A percentile compares a stretch with the other conserved stretches of the same genome.
Evolutionary conservation across 2,329 filamentous ascomycete species (phyloP).

Genomic region (Fusarium clavum): DNA sequence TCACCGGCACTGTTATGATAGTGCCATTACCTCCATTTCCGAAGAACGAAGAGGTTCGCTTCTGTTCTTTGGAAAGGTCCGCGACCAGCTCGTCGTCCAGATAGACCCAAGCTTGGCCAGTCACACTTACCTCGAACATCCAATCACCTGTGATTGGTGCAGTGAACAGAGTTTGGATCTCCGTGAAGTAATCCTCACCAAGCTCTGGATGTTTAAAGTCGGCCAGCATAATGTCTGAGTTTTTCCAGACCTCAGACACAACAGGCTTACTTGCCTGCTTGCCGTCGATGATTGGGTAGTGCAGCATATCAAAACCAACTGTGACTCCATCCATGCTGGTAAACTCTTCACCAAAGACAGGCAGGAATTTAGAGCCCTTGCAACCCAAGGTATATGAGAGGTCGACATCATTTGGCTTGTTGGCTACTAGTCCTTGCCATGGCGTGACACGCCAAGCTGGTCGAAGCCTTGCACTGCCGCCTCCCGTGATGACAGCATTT

Average conservation of each 20-base stretch:
- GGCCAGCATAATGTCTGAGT: constrained; percentile 9
- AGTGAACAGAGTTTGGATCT: background rate
- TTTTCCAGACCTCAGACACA: background rate
- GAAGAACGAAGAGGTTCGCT: constrained; percentile 3
- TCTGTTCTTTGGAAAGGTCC: constrained; percentile 2
- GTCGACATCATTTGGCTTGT: background rate
- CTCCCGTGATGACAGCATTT: constrained; percentile 18
- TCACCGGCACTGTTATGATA: background rate
- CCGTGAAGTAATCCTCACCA: background rate
- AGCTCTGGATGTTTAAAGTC: constrained; percentile 1
- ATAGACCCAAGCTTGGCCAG: constrained; percentile 7
- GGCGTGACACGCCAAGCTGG: constrained; percentile 30
- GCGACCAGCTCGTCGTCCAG: background rate
- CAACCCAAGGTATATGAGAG: background rate
- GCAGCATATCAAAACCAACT: background rate
- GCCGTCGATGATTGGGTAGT: background rate
- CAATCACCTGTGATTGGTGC: background rate
- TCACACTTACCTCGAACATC: background rate
- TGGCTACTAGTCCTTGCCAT: background rate
- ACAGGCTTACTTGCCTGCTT: constrained; percentile 5
- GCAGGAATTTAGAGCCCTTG: constrained; percentile 2
- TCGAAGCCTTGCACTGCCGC: constrained; percentile 27
- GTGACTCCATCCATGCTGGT: constrained; percentile 2
- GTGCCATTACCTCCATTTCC: constrained; percentile 7
- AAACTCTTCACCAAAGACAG: constrained; percentile 2